These are phyloP conservation scores for Luffa acutangula DNA, from an alignment of 306 rosid genomes.

Conservation along the genomic window DNA sequence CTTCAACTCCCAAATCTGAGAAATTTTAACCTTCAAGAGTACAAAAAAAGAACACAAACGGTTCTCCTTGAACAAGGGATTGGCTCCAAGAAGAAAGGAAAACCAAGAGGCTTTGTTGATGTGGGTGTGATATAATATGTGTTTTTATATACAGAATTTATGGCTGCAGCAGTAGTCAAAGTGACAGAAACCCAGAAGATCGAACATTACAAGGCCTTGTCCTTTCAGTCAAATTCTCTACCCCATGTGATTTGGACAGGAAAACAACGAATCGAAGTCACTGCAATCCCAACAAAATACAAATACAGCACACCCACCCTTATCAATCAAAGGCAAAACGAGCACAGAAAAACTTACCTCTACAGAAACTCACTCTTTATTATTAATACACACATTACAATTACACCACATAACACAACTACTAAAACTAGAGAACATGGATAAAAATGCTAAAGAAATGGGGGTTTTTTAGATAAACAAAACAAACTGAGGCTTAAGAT, in stretches of 20 bases:
- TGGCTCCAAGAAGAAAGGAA: slow-evolving; percentile 42
- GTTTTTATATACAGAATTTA: slow-evolving; percentile 31
- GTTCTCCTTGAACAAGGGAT: slow-evolving; percentile 33
- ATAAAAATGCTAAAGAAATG: background rate
- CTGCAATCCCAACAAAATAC: slow-evolving; percentile 41
- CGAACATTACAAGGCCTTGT: slow-evolving; percentile 39
- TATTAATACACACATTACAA: background rate
- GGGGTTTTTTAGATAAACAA: background rate
- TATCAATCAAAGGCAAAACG: background rate
- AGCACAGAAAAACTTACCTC: background rate
- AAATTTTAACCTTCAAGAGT: slow-evolving; percentile 5
- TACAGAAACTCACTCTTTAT: background rate
- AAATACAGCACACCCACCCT: slow-evolving; percentile 14
- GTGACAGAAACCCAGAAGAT: slow-evolving; percentile 53
- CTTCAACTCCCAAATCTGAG: slow-evolving; percentile 20
- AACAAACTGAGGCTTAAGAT: background rate
- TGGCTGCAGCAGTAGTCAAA: slow-evolving; percentile 28
- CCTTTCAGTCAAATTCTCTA: slow-evolving; percentile 68
- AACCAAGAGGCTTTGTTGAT: slow-evolving; percentile 25
- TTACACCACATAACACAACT: background rate
- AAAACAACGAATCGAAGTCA: slow-evolving; percentile 30
- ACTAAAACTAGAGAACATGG: background rate
- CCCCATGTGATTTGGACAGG: slow-evolving; percentile 64
- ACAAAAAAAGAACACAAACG: slow-evolving; percentile 8
- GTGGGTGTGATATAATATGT: slow-evolving; percentile 36